Base-by-base conservation (phyloP, 305 asterid genomes). In the Fraxinus dipetala region DNA sequence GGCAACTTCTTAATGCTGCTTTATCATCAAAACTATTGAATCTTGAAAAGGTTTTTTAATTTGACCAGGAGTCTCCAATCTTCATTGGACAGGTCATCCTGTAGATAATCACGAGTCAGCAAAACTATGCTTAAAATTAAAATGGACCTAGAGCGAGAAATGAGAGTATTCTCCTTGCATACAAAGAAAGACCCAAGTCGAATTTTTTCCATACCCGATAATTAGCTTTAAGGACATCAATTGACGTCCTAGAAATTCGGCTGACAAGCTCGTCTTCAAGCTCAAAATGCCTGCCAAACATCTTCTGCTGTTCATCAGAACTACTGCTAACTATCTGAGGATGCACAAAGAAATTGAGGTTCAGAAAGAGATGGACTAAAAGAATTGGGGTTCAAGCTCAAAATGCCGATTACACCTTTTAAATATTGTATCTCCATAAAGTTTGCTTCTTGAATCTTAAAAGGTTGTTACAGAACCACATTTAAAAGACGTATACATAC, bases 211-310 rank as follows among this genome's bases (percentile, higher is more conserved):
- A 45, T 80, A 96, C 99, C 97, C 92, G 88, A 20, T 91, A 96
- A 87, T 95, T 93, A 85, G 90, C 91, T 87, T 96, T 95, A 36
- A 96, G 97, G 9, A 95, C 80, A 78, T 96, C 98, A 28, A 96
- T 96, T 32, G 98, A 96, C 86, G 81, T 87, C 85, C 98, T 90
- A 70, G 97, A 89, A 87, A 96, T 91, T 78, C 87, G 92, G 89
- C 99, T 96, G 82, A 96, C 98, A 48, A 96, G 98, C 93, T 95
- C 97, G 76, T 96, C 98, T 79, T 96, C 98, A 63, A 85, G 80
- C 85, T 92, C 97, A 85, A 96, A 96, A 88, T 95, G 99, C 85
- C 98, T 88, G 81, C 99, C 99, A 81, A 89, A 89, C 97, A 95
- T 93, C 88, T 92, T 95, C 81, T 95, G 98, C 80, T 94, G 98